Percentiles rank a stretch among this genome's conserved stretches.
These are phyloP conservation scores for Anthracocystis panici-leucophaei DNA, from an alignment of 1,284 basidiomycete genomes.

Conservation along the genomic window DNA sequence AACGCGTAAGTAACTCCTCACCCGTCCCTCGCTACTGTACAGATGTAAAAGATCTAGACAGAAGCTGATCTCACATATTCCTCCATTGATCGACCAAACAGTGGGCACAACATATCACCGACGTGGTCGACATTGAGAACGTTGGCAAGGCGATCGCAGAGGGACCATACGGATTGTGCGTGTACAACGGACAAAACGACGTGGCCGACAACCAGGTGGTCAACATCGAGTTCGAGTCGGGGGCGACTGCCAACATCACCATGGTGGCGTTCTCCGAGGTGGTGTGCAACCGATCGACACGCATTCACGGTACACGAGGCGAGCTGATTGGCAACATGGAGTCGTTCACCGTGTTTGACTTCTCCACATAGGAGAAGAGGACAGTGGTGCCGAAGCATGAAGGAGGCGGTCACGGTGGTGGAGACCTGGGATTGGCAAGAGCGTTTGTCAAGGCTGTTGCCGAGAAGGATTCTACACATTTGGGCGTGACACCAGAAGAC, in stretches of 20 bases:
- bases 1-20: conserved; percentile 36
- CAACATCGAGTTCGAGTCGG: conserved; percentile 41
- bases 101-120: conserved; percentile 40
- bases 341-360: conserved; percentile 40
- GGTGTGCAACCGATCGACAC: conserved; percentile 44
- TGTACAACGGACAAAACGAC: conserved; percentile 46
- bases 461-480: conserved; percentile 26
- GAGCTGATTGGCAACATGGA: conserved; percentile 43
- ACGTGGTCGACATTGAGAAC: conserved; percentile 40
- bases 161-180: conserved; percentile 41
- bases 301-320: conserved; percentile 39
- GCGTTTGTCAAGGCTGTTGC: conserved; percentile 46
- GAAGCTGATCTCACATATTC: conserved; percentile 5
- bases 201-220: conserved; percentile 43
- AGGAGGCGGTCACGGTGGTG: conserved; percentile 42
- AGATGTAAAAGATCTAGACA: neutral
- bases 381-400: conserved; percentile 30
- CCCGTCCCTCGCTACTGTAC: neutral
- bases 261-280: conserved; percentile 39
- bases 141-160: conserved; percentile 33
- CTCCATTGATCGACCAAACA: neutral
- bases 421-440: conserved; percentile 37
- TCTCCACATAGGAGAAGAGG: conserved; percentile 35
- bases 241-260: conserved; percentile 39
- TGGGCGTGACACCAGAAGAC: conserved; percentile 40